phyloP scores from a whole-genome alignment of 352 stramenopile genomes.

The Phytophthora cajani region DNA sequence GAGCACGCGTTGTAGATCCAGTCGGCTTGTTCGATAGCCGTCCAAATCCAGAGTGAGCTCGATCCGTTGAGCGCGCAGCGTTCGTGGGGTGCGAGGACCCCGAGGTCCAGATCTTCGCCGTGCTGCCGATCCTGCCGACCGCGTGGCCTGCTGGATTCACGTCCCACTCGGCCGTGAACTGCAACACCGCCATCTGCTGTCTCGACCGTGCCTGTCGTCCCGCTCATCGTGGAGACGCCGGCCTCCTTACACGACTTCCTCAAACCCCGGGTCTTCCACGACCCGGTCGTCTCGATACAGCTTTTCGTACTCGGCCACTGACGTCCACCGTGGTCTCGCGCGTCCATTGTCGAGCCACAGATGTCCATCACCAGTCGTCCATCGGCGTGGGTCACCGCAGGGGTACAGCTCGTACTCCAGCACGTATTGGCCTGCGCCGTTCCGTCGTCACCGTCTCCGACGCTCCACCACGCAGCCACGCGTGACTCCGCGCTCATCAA shows the following conservation, averaged over 20 bases:
- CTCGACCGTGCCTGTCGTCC: no score
- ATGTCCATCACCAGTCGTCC: background rate
- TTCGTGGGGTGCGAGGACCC: no score
- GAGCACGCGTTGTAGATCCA: no score
- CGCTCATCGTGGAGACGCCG: no score
- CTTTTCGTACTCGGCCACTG: background rate
- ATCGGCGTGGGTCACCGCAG: background rate
- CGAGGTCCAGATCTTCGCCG: no score
- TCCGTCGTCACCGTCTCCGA: background rate
- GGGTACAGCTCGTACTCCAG: background rate
- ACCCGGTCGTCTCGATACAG: background rate
- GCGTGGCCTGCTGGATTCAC: no score
- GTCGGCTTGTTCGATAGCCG: background rate
- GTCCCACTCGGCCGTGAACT: no score
- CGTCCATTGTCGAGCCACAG: background rate
- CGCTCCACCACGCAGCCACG: background rate
- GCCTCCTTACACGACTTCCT: slow-evolving; percentile 5
- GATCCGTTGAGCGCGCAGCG: no score
- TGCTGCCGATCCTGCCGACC: no score
- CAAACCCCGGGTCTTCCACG: slow-evolving; percentile 6
- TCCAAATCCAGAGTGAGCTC: no score
- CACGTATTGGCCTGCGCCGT: background rate
- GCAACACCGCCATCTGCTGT: no score
- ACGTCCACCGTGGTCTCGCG: background rate
- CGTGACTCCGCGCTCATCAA: background rate